Evolutionary conservation across 176 grass and related monocot genomes (phyloP).

Genomic region (Raddia distichophylla): DNA sequence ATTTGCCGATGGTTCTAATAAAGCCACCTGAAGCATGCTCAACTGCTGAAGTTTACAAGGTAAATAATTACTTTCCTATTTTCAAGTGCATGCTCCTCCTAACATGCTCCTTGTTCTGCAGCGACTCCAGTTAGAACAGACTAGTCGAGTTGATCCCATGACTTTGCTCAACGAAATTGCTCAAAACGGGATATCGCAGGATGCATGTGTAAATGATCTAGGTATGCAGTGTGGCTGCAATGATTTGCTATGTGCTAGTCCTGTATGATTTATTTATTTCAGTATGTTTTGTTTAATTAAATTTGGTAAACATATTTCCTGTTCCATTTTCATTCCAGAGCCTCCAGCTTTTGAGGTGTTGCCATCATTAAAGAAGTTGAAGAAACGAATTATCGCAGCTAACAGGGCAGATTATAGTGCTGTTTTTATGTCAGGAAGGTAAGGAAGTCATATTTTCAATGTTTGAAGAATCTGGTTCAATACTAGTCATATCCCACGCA

Average conservation of each 20-base stretch:
- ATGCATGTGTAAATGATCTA: slow-evolving; percentile 91
- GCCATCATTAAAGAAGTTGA: slow-evolving; percentile 80
- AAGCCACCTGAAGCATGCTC: slow-evolving; percentile 94
- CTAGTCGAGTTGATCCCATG: slow-evolving; percentile 73
- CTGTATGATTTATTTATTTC: slow-evolving; percentile 11
- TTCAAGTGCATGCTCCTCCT: slow-evolving; percentile 26
- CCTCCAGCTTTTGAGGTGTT: slow-evolving; percentile 95
- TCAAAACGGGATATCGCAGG: slow-evolving; percentile 87
- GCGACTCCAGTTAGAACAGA: slow-evolving; percentile 68
- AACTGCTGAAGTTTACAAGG: slow-evolving; percentile 98
- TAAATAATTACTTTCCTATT: slow-evolving; percentile 39
- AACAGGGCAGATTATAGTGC: slow-evolving; percentile 68
- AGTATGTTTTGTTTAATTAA: slow-evolving; percentile 27
- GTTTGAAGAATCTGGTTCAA: slow-evolving; percentile 2
- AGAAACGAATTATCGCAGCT: slow-evolving; percentile 86
- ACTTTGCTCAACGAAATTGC: slow-evolving; percentile 72
- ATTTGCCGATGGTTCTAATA: slow-evolving; percentile 87
- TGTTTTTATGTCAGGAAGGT: slow-evolving; percentile 99
- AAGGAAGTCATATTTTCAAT: slow-evolving; percentile 21
- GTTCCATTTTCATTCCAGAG: slow-evolving; percentile 53
- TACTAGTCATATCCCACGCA: not conserved
- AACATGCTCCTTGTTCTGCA: slow-evolving; percentile 45
- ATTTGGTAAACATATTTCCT: not conserved
- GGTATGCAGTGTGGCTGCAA: slow-evolving; percentile 47
- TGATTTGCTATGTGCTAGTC: not conserved